These are phyloP conservation scores for Puccinellia tenuiflora DNA, from an alignment of 176 grass and related monocot species.

Conservation along the genomic window DNA sequence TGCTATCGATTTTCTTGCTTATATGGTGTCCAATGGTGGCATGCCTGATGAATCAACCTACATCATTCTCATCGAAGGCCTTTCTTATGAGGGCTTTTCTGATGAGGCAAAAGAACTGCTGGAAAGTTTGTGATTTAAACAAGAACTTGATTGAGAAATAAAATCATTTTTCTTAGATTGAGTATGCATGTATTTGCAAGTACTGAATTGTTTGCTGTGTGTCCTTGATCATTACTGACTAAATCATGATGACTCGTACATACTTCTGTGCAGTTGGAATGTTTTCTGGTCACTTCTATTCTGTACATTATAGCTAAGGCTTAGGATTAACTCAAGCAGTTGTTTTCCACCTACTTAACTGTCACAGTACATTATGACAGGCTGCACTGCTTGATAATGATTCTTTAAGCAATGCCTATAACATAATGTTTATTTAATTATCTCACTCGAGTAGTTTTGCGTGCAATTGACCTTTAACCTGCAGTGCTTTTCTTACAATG, in stretches of 20 bases:
- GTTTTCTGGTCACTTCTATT: neutral
- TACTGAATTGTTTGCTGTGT: neutral
- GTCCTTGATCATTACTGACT: neutral
- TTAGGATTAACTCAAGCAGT: neutral
- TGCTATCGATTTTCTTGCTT: constrained; percentile 47
- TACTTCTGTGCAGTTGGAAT: neutral
- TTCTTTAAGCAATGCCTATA: neutral
- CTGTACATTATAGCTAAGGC: neutral
- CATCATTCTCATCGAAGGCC: constrained; percentile 39
- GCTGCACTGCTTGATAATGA: neutral
- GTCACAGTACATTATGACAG: neutral
- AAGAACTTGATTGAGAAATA: constrained; percentile 35
- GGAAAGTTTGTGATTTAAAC: constrained; percentile 27
- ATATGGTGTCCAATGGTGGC: constrained; percentile 41
- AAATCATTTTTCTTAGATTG: neutral
- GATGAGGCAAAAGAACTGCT: constrained; percentile 39
- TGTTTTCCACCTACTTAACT: neutral
- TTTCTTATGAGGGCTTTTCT: constrained; percentile 37
- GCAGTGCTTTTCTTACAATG: neutral
- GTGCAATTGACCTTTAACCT: neutral
- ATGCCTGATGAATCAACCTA: constrained; percentile 61
- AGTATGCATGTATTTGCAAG: neutral
- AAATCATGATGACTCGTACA: neutral
- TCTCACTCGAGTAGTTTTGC: neutral
- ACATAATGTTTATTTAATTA: neutral